Percentiles rank a stretch among this genome's conserved stretches.
Evolutionary conservation across 352 stramenopile genomes (phyloP).

Genomic region (Phytophthora vignae): DNA sequence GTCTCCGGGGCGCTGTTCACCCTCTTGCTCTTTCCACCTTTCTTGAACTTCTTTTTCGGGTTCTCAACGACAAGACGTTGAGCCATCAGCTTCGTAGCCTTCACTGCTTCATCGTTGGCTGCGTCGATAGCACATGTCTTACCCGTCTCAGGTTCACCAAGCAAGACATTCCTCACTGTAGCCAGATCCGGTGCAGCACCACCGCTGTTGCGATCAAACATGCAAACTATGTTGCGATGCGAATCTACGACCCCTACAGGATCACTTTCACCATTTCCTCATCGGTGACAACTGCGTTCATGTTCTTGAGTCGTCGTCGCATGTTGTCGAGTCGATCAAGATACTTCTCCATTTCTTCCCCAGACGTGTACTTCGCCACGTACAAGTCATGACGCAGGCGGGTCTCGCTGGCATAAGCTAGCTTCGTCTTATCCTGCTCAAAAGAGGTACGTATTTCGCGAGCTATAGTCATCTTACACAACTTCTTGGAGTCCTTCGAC

Average conservation of each 20-base stretch:
- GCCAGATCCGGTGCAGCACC: conserved; percentile 3
- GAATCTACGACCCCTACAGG: conserved; percentile 7
- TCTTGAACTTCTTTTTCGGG: no score
- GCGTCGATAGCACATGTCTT: neutral
- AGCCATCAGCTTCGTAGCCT: conserved; percentile 5
- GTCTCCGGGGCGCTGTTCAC: no score
- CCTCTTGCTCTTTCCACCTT: no score
- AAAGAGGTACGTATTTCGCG: conserved; percentile 7
- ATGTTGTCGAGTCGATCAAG: conserved; percentile 14
- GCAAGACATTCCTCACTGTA: conserved; percentile 8
- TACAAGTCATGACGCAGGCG: conserved; percentile 12
- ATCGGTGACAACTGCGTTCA: conserved; percentile 8
- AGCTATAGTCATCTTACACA: neutral
- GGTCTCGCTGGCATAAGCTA: conserved; percentile 9
- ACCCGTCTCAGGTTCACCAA: conserved; percentile 18
- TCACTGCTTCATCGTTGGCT: neutral
- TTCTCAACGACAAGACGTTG: no score
- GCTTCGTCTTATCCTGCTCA: conserved; percentile 14
- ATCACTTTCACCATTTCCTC: conserved; percentile 11
- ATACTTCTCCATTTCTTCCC: conserved; percentile 18
- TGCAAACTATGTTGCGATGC: conserved; percentile 7
- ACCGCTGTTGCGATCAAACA: conserved; percentile 6
- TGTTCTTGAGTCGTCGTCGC: conserved; percentile 6
- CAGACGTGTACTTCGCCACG: neutral
- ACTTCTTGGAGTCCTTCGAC: conserved; percentile 18